These are phyloP conservation scores for Pseudogymnoascus sp. DNA, from an alignment of 2,329 filamentous ascomycete genomes.

Conservation along the genomic window DNA sequence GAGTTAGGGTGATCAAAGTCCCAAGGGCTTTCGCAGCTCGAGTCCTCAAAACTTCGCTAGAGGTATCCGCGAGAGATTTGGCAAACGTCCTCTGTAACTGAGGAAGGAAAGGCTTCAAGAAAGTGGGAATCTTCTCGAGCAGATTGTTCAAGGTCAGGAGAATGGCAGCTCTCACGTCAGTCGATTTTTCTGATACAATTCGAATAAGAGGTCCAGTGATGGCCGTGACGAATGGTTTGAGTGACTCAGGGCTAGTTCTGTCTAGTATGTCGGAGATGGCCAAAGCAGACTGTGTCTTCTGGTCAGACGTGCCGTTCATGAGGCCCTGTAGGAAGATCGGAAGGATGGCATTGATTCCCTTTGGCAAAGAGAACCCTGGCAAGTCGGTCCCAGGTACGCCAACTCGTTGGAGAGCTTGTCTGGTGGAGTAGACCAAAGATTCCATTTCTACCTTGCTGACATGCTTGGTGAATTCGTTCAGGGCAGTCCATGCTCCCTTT, in stretches of 20 bases:
- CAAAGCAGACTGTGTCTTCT: constrained; percentile 83
- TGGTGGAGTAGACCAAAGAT: constrained; percentile 73
- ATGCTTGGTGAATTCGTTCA: constrained; percentile 79
- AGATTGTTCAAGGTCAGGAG: constrained; percentile 89
- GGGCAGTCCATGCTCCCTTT: constrained; percentile 79
- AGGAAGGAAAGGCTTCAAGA: constrained; percentile 92
- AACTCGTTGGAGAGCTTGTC: constrained; percentile 78
- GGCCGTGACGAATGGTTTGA: constrained; percentile 93
- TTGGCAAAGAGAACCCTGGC: constrained; percentile 81
- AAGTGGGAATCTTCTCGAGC: constrained; percentile 90
- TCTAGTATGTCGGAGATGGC: constrained; percentile 95
- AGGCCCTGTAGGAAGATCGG: constrained; percentile 96
- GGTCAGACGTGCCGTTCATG: constrained; percentile 91
- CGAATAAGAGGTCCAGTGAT: constrained; percentile 96
- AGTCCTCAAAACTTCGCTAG: constrained; percentile 78
- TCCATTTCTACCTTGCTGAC: constrained; percentile 99
- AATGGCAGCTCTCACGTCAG: constrained; percentile 93
- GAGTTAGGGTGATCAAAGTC: constrained; percentile 90
- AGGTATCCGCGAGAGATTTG: constrained; percentile 86
- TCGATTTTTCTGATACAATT: constrained; percentile 92
- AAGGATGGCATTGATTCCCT: constrained; percentile 92
- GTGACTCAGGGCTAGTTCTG: constrained; percentile 74
- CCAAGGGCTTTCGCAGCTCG: constrained; percentile 90
- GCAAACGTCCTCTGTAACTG: constrained; percentile 96
- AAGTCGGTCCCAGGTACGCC: constrained; percentile 79